These are phyloP conservation scores for Dactylellina leptospora DNA, from an alignment of 2,329 filamentous ascomycete genomes.

Conservation along the genomic window DNA sequence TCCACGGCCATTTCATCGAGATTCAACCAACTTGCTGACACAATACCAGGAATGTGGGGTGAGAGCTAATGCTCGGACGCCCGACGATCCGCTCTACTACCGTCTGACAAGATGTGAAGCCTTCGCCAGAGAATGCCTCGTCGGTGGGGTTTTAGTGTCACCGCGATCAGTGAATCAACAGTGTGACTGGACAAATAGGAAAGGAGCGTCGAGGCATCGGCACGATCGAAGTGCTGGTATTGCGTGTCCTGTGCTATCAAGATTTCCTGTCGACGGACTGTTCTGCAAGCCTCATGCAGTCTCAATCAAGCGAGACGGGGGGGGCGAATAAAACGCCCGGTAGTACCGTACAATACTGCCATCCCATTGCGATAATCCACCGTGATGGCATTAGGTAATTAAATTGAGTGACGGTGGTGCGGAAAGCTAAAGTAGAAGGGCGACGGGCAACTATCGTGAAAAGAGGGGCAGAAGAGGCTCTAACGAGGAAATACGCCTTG, in stretches of 20 bases:
- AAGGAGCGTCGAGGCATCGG: background rate
- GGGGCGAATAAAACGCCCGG: constrained; percentile 9
- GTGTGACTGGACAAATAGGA: background rate
- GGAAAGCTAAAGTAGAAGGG: too few relatives aligned
- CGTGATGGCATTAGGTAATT: background rate
- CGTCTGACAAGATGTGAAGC: too few relatives aligned
- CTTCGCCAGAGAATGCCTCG: too few relatives aligned
- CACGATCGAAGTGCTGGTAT: background rate
- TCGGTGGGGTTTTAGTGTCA: too few relatives aligned
- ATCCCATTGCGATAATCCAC: too few relatives aligned
- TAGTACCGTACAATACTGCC: background rate
- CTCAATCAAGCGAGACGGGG: background rate
- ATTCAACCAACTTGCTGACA: background rate
- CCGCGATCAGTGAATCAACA: too few relatives aligned
- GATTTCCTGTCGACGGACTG: background rate
- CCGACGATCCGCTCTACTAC: background rate
- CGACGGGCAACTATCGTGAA: background rate
- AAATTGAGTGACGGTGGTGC: background rate
- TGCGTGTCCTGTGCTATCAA: background rate
- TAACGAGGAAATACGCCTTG: constrained; percentile 17
- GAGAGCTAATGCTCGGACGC: background rate
- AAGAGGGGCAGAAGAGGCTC: background rate
- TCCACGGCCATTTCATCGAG: background rate
- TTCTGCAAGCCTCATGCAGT: background rate
- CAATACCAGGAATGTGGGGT: background rate